A percentile compares a stretch with the other conserved stretches of the same genome.
phyloP scores from a whole-genome alignment of 768 basidiomycete genomes.

The Macrolepiota albuminosa region DNA sequence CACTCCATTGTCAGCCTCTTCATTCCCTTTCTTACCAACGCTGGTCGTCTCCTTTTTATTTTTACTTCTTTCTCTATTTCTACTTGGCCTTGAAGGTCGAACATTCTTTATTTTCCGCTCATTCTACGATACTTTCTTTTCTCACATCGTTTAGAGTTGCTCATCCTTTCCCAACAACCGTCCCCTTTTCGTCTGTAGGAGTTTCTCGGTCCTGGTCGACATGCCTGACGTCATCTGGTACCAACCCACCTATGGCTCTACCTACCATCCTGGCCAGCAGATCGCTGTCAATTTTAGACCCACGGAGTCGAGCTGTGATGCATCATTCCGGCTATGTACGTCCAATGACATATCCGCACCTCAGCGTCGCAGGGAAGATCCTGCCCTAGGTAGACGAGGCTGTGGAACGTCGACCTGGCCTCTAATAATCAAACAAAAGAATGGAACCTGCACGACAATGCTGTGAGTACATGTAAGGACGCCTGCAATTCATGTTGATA shows the following conservation, averaged over 20 bases:
- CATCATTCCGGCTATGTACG: conserved; percentile 18
- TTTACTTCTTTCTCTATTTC: background rate
- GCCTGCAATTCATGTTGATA: background rate
- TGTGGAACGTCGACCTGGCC: conserved; percentile 23
- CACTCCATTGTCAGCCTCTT: conserved; percentile 13
- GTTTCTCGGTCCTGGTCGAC: background rate
- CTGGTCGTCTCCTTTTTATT: conserved; percentile 13
- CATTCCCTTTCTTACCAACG: conserved; percentile 13
- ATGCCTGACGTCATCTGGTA: conserved; percentile 10
- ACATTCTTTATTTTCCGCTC: background rate
- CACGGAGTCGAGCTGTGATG: conserved; percentile 5
- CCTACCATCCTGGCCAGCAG: conserved; percentile 14
- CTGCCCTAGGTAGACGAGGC: background rate
- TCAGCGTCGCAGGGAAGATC: conserved; percentile 1
- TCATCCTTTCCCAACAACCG: background rate
- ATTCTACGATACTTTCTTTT: background rate
- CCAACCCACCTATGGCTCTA: conserved; percentile 9
- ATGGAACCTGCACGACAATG: conserved; percentile 18
- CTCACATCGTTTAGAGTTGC: background rate
- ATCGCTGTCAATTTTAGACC: conserved; percentile 17
- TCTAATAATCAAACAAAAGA: conserved; percentile 12
- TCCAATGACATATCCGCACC: background rate
- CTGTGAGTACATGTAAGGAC: conserved; percentile 17
- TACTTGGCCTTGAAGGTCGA: conserved; percentile 8
- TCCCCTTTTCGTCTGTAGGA: background rate